Evolutionary conservation across 768 basidiomycete genomes (phyloP), one percentile per base, ranked within the genome.

Genomic region (Strobilomyces confusus): DNA sequence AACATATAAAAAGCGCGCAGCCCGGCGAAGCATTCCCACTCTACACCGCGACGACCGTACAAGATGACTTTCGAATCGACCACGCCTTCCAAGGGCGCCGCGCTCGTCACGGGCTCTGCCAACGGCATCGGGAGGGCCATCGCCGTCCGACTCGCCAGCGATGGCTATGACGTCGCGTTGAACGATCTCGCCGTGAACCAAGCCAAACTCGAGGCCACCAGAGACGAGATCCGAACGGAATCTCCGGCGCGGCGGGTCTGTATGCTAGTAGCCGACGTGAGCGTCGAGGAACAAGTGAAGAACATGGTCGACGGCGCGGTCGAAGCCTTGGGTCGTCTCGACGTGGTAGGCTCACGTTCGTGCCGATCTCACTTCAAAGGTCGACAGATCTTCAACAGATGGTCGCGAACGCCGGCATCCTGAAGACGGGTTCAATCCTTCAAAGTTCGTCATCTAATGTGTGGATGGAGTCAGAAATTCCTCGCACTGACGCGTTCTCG

Each of bases 141-240:
- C 19, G 71, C 74, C 17, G 52, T 74, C 20, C 60, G 66, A 33
- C 69, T 75, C 15, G 73, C 73, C 1, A 55, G 49, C 7, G 71
- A 74, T 23, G 74, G 74, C 0, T 71, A 67, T 34, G 69, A 74
- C 25, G 47, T 75, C 13, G 70, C 58, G 1, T 46, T 75, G 19
- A 74, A 70, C 56, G 72, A 74, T 50, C 51, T 75, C 17, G n/a
- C 57, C 2, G n/a, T 20, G 1, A 63, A 66, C 34, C 51, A 55
- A n/a, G 40, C 37, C 1, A 40, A 48, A 1, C 63, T 72, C 0
- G 62, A 62, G 9, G 36, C 43, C 17, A 19, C 44, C 17, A 52
- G 14, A 20, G 46, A 62, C 17, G 54, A 66, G 33, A 67, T 67
- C 9, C 14, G 12, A 41, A 25, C n/a, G 1, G 36, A 37, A 15